Evolutionary conservation across 2,329 filamentous ascomycete species (phyloP).

Genomic region (Cylindrodendrum hubeiense): DNA sequence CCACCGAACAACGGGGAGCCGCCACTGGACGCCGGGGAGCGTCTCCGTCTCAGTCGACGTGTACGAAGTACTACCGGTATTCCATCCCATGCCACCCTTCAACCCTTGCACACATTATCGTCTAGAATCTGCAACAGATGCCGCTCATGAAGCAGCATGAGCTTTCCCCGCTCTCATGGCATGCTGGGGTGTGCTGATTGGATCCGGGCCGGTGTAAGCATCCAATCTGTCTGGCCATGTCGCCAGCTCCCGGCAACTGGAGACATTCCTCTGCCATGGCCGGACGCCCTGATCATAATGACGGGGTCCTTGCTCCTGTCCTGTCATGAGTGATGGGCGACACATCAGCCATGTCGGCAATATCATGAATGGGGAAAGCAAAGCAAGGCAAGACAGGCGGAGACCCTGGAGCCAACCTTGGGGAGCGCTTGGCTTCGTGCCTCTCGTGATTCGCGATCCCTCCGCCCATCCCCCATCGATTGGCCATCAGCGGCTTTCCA

Average conservation of each 20-base stretch:
- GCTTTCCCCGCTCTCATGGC: constrained; percentile 23
- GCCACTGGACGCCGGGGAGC: not conserved
- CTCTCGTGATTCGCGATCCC: not conserved
- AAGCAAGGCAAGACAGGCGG: not conserved
- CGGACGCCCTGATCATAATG: constrained; percentile 3
- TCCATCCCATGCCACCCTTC: constrained; percentile 16
- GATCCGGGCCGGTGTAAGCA: constrained; percentile 24
- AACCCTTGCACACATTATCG: constrained; percentile 19
- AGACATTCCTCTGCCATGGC: constrained; percentile 18
- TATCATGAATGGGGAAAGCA: not conserved
- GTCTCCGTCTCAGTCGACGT: not conserved
- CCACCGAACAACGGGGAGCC: not conserved
- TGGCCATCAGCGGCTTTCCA: constrained; percentile 10
- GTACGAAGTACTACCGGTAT: constrained; percentile 3
- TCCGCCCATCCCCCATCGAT: constrained; percentile 12
- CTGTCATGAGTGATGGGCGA: not conserved
- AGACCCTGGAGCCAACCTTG: not conserved
- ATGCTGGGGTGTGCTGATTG: constrained; percentile 24
- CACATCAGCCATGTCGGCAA: not conserved
- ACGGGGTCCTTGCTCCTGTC: not conserved
- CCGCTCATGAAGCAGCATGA: constrained; percentile 19
- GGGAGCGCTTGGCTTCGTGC: not conserved
- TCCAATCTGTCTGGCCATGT: constrained; percentile 27
- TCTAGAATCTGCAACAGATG: constrained; percentile 16
- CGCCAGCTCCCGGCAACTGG: constrained; percentile 8